Conservation (phyloP, 768 basidiomycete species). For the Lactarius evosmus region DNA sequence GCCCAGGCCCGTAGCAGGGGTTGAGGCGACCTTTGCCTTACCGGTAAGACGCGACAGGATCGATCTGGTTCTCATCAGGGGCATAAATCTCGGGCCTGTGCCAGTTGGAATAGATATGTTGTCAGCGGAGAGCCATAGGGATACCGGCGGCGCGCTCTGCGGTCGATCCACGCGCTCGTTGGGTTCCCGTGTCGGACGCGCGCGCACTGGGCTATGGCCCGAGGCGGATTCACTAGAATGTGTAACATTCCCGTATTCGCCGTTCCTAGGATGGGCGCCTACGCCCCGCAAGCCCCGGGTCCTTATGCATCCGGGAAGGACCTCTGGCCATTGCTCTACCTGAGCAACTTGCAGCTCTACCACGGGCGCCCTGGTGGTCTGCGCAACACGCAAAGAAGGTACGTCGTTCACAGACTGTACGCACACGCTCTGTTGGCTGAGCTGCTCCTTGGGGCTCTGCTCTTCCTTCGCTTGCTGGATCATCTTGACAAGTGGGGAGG, state of each 20-base stretch:
- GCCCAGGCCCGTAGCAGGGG: background rate
- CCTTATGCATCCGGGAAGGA: background rate
- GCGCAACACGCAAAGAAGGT: background rate
- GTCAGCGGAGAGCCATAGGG: background rate
- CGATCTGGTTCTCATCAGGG: background rate
- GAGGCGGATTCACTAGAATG: background rate
- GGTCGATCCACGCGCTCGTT: background rate
- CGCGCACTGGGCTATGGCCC: background rate
- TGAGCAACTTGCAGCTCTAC: background rate
- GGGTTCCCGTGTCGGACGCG: background rate
- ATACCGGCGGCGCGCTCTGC: background rate
- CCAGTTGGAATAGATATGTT: background rate
- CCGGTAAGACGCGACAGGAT: background rate
- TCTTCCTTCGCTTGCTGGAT: background rate
- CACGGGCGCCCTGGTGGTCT: background rate
- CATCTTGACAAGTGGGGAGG: background rate
- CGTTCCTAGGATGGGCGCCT: background rate
- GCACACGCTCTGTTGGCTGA: background rate
- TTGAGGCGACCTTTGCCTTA: background rate
- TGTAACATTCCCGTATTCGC: background rate
- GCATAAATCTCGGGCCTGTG: background rate
- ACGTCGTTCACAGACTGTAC: background rate
- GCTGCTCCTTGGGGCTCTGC: background rate
- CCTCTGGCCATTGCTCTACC: constrained; percentile 1
- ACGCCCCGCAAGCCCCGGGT: background rate